Conservation (phyloP, 225 moss, liverwort and hornwort species). For the Ulota crispa region DNA sequence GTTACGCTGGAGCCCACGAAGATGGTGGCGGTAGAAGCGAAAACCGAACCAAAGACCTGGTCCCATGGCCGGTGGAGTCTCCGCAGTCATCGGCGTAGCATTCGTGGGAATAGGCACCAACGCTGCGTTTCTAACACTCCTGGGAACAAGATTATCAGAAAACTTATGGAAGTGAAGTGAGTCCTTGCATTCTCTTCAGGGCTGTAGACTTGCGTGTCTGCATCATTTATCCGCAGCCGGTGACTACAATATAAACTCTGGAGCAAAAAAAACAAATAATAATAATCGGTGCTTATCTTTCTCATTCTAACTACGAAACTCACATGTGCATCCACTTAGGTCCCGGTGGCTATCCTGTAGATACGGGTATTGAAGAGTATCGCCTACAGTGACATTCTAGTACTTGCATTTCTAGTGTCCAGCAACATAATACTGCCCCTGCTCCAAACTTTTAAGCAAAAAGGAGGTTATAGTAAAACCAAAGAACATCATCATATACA, state of each 20-base stretch:
- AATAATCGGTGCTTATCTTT: neutral
- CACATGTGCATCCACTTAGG: neutral
- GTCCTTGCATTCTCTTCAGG: slow-evolving; percentile 25
- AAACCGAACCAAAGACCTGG: slow-evolving; percentile 20
- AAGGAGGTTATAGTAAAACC: neutral
- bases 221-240: neutral
- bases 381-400: neutral
- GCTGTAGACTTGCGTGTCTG: neutral
- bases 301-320: neutral
- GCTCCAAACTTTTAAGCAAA: neutral
- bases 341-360: neutral
- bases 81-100: slow-evolving; percentile 24
- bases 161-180: slow-evolving; percentile 10
- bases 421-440: neutral
- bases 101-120: slow-evolving; percentile 27
- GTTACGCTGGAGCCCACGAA: neutral
- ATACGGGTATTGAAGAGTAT: neutral
- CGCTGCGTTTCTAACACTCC: neutral
- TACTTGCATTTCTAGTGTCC: neutral
- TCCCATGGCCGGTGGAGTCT: slow-evolving; percentile 22
- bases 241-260: neutral
- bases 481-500: neutral
- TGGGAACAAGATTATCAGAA: neutral
- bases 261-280: neutral
- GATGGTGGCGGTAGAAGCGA: slow-evolving; percentile 28